Evolutionary conservation across 2,329 filamentous ascomycete species (phyloP).

Genomic region (Bipolaris oryzae): DNA sequence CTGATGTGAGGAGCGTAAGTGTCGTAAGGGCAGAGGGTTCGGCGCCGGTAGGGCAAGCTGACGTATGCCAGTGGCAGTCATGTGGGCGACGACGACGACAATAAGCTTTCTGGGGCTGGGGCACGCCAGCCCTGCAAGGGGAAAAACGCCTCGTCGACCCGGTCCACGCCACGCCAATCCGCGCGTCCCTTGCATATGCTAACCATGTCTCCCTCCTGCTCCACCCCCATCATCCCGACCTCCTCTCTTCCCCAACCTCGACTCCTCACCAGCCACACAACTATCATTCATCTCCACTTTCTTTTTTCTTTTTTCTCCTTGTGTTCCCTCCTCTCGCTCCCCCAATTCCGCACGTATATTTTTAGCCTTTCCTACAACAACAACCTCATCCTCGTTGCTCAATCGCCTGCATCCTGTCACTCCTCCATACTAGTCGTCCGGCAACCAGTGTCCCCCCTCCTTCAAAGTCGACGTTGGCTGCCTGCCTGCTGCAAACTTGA

Average conservation of each 20-base stretch:
- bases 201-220: too few species aligned
- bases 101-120: slow-evolving; percentile 10
- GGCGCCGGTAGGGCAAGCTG: not conserved
- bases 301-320: slow-evolving; percentile 1
- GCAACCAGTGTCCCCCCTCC: not conserved
- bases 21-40: not conserved
- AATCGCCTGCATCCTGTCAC: too few species aligned
- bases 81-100: not conserved
- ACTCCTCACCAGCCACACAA: slow-evolving; percentile 22
- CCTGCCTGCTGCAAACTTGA: slow-evolving; percentile 7
- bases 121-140: slow-evolving; percentile 11
- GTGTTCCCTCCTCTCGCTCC: too few species aligned
- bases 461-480: not conserved
- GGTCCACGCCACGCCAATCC: slow-evolving; percentile 6
- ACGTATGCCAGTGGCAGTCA: slow-evolving; percentile 10
- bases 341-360: too few species aligned
- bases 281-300: slow-evolving; percentile 1
- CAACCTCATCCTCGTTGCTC: too few species aligned
- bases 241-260: slow-evolving; percentile 27
- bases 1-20: not conserved
- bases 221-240: slow-evolving; percentile 10
- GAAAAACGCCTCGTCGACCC: slow-evolving; percentile 4
- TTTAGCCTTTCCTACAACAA: too few species aligned
- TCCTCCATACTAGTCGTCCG: not conserved
- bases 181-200: slow-evolving; percentile 20